phyloP scores from a whole-genome alignment of 768 basidiomycete genomes.

The Mycena alexandri region DNA sequence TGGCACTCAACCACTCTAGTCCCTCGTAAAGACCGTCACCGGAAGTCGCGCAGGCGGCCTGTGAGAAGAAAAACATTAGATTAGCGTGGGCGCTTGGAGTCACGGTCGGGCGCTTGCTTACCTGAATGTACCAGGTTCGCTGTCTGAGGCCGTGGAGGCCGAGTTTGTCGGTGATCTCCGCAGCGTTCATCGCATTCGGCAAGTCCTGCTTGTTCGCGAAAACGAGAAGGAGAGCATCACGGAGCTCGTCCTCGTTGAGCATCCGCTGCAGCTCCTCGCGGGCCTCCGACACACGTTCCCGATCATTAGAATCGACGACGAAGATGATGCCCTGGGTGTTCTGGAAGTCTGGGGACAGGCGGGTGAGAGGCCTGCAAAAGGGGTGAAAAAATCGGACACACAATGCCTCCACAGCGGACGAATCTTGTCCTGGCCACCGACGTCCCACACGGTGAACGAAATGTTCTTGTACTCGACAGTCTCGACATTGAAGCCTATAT shows the following conservation, averaged over 20 bases:
- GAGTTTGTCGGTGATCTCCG: constrained; percentile 99
- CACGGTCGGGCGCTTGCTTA: constrained; percentile 49
- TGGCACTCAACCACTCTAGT: constrained; percentile 94
- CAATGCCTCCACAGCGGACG: constrained; percentile 99
- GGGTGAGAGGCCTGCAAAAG: constrained; percentile 37
- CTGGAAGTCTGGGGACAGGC: constrained; percentile 87
- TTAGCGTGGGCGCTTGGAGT: constrained; percentile 24
- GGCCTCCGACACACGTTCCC: constrained; percentile 99
- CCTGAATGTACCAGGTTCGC: constrained; percentile 98
- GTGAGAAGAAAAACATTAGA: constrained; percentile 34
- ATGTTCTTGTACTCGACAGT: constrained; percentile 99
- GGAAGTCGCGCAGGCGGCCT: constrained; percentile 97
- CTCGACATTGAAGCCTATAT: constrained; percentile 98
- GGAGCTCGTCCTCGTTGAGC: constrained; percentile 99
- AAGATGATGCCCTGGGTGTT: constrained; percentile 99
- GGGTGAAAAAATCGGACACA: constrained; percentile 59
- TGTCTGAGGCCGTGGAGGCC: constrained; percentile 97
- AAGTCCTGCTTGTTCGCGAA: constrained; percentile 99
- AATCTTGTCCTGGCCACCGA: constrained; percentile 99
- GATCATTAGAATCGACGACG: constrained; percentile 99
- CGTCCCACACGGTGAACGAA: constrained; percentile 99
- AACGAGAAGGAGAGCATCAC: constrained; percentile 97
- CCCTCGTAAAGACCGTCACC: constrained; percentile 99
- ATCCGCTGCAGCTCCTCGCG: constrained; percentile 99
- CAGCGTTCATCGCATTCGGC: constrained; percentile 99